These are phyloP conservation scores for Colletotrichum graminicola DNA, from an alignment of 2,329 filamentous ascomycete species.

Conservation along the genomic window DNA sequence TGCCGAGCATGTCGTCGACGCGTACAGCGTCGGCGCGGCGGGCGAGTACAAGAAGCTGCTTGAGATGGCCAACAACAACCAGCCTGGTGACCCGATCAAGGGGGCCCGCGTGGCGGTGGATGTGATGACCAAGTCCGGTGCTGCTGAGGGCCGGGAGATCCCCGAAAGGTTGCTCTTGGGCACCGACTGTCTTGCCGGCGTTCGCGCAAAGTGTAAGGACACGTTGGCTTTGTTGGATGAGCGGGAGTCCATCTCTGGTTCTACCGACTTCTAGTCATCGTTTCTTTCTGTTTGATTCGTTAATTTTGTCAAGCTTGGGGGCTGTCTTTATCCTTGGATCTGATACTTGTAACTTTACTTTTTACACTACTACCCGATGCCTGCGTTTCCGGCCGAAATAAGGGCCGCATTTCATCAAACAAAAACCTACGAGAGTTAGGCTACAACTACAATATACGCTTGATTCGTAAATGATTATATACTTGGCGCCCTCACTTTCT, in stretches of 20 bases:
- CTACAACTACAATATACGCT: neutral
- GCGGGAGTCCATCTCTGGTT: slow-evolving; percentile 60
- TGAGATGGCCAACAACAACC: slow-evolving; percentile 57
- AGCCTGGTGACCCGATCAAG: slow-evolving; percentile 68
- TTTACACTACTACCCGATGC: neutral
- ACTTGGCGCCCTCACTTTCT: neutral
- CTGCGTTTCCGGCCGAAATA: too few species aligned
- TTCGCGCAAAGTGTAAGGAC: slow-evolving; percentile 58
- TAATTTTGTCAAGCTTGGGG: neutral
- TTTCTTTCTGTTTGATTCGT: neutral
- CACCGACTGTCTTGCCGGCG: slow-evolving; percentile 58
- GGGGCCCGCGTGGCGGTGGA: slow-evolving; percentile 66
- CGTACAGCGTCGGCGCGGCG: slow-evolving; percentile 49
- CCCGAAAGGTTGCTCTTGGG: slow-evolving; percentile 69
- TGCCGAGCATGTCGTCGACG: slow-evolving; percentile 49
- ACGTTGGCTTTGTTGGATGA: slow-evolving; percentile 60
- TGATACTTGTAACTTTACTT: neutral
- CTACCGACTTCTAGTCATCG: slow-evolving; percentile 49
- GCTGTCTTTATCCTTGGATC: neutral
- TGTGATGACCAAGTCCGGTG: slow-evolving; percentile 63
- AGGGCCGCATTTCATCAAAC: neutral
- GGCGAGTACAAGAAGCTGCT: slow-evolving; percentile 49
- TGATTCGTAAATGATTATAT: neutral
- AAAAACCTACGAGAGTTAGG: rapidly evolving
- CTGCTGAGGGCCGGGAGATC: slow-evolving; percentile 60